These are phyloP conservation scores for Capsella bursapastoris DNA, from an alignment of 345 rosid species.

Conservation along the genomic window DNA sequence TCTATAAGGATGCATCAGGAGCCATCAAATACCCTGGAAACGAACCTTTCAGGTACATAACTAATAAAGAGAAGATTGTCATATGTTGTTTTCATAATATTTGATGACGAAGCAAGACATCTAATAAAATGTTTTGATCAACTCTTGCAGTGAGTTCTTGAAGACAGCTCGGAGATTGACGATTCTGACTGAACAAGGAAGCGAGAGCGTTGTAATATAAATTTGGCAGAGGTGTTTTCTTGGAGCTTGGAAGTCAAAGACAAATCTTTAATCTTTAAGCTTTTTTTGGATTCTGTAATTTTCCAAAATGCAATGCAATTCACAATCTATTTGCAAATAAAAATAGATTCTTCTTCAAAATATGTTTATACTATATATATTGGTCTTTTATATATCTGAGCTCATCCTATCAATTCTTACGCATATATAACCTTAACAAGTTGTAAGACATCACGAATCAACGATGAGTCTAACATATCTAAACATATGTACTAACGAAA, in stretches of 20 bases:
- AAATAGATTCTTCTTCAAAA: conserved; percentile 31
- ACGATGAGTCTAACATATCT: neutral
- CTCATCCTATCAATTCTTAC: neutral
- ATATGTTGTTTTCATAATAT: neutral
- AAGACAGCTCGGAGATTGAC: conserved; percentile 85
- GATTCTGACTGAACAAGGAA: conserved; percentile 70
- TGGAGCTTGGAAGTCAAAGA: conserved; percentile 24
- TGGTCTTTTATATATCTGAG: neutral
- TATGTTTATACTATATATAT: neutral
- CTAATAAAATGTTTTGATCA: conserved; percentile 3
- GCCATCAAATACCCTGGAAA: conserved; percentile 70
- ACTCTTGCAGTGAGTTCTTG: conserved; percentile 74
- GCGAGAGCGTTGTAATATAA: conserved; percentile 59
- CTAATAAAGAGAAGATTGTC: neutral
- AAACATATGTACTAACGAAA: neutral
- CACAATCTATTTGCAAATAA: conserved; percentile 40
- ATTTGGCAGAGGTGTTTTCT: conserved; percentile 17
- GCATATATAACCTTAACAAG: neutral
- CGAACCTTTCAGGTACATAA: conserved; percentile 75
- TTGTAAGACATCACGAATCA: too few species aligned
- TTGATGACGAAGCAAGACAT: neutral
- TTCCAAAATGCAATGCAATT: conserved; percentile 25
- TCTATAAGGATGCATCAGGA: conserved; percentile 69
- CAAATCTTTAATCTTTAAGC: neutral
- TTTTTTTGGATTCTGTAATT: conserved; percentile 42